These are phyloP conservation scores for Dujonia santamariae DNA, from an alignment of 1,139 yeast species.

Conservation along the genomic window DNA sequence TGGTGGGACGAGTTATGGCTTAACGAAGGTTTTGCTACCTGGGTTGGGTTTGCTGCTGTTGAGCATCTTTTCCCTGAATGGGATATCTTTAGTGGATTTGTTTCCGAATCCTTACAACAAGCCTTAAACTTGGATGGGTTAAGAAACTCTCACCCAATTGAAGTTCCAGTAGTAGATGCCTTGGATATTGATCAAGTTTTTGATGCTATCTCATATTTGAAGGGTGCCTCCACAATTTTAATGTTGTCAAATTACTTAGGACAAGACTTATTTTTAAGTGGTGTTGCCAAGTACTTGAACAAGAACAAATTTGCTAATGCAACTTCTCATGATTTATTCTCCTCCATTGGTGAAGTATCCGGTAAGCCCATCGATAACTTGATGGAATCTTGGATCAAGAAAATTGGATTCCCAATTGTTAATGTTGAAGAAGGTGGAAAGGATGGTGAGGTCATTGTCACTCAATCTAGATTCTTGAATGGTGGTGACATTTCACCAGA, in stretches of 20 bases:
- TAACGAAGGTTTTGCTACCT: slow-evolving; percentile 63
- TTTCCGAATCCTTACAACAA: slow-evolving; percentile 48
- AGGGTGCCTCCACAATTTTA: slow-evolving; percentile 74
- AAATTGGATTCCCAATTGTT: slow-evolving; percentile 82
- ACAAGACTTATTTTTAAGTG: slow-evolving; percentile 60
- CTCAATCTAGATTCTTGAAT: slow-evolving; percentile 72
- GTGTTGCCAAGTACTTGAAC: slow-evolving; percentile 69
- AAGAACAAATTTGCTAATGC: slow-evolving; percentile 75
- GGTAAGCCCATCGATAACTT: slow-evolving; percentile 70
- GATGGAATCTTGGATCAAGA: slow-evolving; percentile 81
- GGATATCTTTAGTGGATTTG: slow-evolving; percentile 54
- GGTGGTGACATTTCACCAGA: slow-evolving; percentile 77
- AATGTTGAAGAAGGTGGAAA: slow-evolving; percentile 45
- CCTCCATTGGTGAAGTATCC: slow-evolving; percentile 65
- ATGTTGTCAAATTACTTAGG: slow-evolving; percentile 74
- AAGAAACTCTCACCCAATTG: slow-evolving; percentile 56
- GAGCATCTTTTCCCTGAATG: slow-evolving; percentile 55
- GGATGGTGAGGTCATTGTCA: slow-evolving; percentile 44
- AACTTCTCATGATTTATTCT: slow-evolving; percentile 78
- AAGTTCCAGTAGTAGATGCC: slow-evolving; percentile 53
- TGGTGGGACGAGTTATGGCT: slow-evolving; percentile 67
- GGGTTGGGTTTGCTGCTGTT: slow-evolving; percentile 53
- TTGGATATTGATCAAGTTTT: slow-evolving; percentile 57
- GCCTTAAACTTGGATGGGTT: slow-evolving; percentile 54
- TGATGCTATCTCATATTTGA: slow-evolving; percentile 64